A percentile compares a stretch with the other conserved stretches of the same genome.
These are phyloP conservation scores for Nemophila menziesii DNA, from an alignment of 257 asterid species.

Conservation along the genomic window DNA sequence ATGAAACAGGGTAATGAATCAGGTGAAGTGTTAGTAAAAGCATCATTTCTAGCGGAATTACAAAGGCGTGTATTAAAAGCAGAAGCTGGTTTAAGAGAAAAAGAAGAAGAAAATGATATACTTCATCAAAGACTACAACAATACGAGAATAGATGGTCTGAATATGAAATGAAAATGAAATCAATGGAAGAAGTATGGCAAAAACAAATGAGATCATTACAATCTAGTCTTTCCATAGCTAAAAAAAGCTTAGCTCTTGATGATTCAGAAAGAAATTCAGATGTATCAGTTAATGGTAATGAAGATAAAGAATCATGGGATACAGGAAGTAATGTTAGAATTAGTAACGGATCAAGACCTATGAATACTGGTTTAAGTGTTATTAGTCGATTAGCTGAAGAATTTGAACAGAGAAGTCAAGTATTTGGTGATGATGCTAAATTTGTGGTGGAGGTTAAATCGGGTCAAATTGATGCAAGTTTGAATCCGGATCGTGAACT, in stretches of 20 bases:
- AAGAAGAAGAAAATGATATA: slow-evolving; percentile 80
- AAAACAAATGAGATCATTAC: slow-evolving; percentile 92
- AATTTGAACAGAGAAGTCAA: slow-evolving; percentile 88
- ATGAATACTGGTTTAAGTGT: slow-evolving; percentile 56
- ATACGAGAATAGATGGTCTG: slow-evolving; percentile 93
- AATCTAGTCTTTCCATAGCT: slow-evolving; percentile 90
- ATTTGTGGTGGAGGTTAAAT: slow-evolving; percentile 88
- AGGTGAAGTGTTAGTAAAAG: slow-evolving; percentile 77
- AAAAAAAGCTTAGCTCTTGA: slow-evolving; percentile 74
- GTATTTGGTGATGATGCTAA: slow-evolving; percentile 90
- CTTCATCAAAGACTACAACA: slow-evolving; percentile 84
- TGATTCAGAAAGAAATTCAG: slow-evolving; percentile 60
- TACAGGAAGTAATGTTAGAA: slow-evolving; percentile 37
- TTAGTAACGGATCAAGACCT: slow-evolving; percentile 42
- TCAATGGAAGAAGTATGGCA: slow-evolving; percentile 99
- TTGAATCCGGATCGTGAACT: slow-evolving; percentile 88
- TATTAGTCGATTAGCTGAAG: slow-evolving; percentile 78
- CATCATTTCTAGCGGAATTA: slow-evolving; percentile 88
- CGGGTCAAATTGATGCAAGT: slow-evolving; percentile 78
- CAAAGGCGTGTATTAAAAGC: slow-evolving; percentile 88
- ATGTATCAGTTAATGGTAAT: slow-evolving; percentile 52
- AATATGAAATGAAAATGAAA: slow-evolving; percentile 87
- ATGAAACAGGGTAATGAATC: slow-evolving; percentile 51
- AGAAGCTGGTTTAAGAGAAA: slow-evolving; percentile 73
- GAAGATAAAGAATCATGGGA: slow-evolving; percentile 62